These are phyloP conservation scores for Nannochloropsis oceanica DNA, from an alignment of 108 stramenopile species.

Conservation along the genomic window DNA sequence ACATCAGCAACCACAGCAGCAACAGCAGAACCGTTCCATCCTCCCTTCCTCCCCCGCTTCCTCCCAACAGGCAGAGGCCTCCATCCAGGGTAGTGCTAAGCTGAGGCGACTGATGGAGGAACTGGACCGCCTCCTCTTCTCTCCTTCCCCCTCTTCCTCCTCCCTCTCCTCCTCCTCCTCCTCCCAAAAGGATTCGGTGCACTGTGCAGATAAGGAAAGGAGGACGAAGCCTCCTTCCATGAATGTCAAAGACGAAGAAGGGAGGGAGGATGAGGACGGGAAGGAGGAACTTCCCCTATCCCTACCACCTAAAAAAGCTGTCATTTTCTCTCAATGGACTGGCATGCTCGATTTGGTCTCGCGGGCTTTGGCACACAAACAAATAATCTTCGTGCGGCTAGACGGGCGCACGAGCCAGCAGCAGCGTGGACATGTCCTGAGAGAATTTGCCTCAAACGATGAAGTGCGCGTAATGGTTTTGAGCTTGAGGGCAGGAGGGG, in stretches of 20 bases:
- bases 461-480: constrained; percentile 23
- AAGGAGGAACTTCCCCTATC: not conserved
- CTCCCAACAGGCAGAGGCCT: not conserved
- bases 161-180: not conserved
- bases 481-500: constrained; percentile 41
- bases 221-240: not conserved
- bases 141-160: not conserved
- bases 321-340: constrained; percentile 30
- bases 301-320: not conserved
- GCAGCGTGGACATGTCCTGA: constrained; percentile 8
- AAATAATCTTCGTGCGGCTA: constrained; percentile 10
- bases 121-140: not conserved
- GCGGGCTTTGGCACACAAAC: not conserved
- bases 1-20: too few species aligned
- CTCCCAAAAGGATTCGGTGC: not conserved
- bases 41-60: too few species aligned
- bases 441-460: constrained; percentile 15
- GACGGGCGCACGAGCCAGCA: constrained; percentile 26
- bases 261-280: not conserved
- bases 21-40: too few species aligned
- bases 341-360: constrained; percentile 37
- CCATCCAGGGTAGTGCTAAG: not conserved
- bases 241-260: not conserved
- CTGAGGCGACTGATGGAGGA: not conserved
- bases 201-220: not conserved